Evolutionary conservation across 176 grass and related monocot genomes (phyloP).

Genomic region (Oryza rufipogon): DNA sequence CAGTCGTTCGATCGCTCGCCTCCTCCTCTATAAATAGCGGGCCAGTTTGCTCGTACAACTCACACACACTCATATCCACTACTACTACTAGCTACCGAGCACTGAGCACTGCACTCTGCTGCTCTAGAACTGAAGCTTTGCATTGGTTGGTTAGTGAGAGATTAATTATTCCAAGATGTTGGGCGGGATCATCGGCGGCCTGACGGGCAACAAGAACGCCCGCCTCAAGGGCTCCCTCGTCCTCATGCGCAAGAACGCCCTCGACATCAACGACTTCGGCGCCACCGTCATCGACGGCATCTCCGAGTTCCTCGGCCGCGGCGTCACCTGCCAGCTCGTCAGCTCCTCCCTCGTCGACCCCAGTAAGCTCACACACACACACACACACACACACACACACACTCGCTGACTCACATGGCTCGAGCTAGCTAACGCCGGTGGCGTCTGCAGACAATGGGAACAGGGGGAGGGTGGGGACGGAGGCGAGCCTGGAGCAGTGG

Average conservation of each 20-base stretch:
- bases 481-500: slow-evolving; percentile 44
- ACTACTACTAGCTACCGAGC: no score
- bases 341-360: slow-evolving; percentile 52
- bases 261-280: slow-evolving; percentile 54
- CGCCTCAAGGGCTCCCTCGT: slow-evolving; percentile 42
- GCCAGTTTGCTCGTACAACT: no score
- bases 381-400: neutral
- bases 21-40: no score
- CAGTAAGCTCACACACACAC: slow-evolving; percentile 19
- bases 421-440: no score
- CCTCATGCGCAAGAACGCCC: slow-evolving; percentile 56
- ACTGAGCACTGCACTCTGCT: no score
- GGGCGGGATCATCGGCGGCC: neutral
- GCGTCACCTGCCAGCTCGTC: slow-evolving; percentile 59
- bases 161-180: neutral
- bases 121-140: no score
- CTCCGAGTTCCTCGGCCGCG: slow-evolving; percentile 45
- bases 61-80: no score
- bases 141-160: no score
- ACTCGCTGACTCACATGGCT: no score
- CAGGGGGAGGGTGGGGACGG: slow-evolving; percentile 32
- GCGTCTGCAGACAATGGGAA: slow-evolving; percentile 31
- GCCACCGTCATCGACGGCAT: slow-evolving; percentile 47
- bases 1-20: no score
- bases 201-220: slow-evolving; percentile 1